Conservation (phyloP, 345 rosid genomes). For the Turnera subulata region DNA sequence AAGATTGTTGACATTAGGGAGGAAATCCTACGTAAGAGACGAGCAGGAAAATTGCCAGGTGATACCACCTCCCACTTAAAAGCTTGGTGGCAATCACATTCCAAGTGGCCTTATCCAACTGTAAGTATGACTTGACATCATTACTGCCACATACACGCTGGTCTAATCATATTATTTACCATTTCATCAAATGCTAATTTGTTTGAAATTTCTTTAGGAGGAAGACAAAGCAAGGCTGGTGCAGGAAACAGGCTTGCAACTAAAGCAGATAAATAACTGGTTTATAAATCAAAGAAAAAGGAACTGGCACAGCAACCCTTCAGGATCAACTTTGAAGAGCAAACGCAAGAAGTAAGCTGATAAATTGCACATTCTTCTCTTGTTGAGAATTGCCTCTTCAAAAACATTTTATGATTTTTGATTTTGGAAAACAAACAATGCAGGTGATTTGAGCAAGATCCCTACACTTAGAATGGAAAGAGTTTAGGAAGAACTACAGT, state of each 20-base stretch:
- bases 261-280: conserved; percentile 91
- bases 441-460: conserved; percentile 31
- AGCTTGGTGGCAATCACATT: conserved; percentile 89
- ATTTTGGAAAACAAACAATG: conserved; percentile 20
- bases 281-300: conserved; percentile 89
- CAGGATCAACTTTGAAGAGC: conserved; percentile 59
- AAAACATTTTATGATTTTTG: conserved; percentile 3
- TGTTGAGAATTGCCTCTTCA: not conserved
- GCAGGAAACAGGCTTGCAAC: conserved; percentile 74
- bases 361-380: not conserved
- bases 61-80: conserved; percentile 71
- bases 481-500: not conserved
- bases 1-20: conserved; percentile 85
- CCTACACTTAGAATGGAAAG: not conserved
- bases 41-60: conserved; percentile 88
- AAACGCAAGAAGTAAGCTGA: conserved; percentile 70
- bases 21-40: conserved; percentile 85
- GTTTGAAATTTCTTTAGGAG: conserved; percentile 41
- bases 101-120: conserved; percentile 95
- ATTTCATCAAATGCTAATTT: not conserved
- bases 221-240: conserved; percentile 81
- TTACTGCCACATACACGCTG: not conserved
- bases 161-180: not conserved
- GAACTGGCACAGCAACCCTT: conserved; percentile 75
- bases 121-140: conserved; percentile 29